Base-by-base conservation (phyloP, 139 green algal genomes). In the Chlamydomonas asymmetrica region DNA sequence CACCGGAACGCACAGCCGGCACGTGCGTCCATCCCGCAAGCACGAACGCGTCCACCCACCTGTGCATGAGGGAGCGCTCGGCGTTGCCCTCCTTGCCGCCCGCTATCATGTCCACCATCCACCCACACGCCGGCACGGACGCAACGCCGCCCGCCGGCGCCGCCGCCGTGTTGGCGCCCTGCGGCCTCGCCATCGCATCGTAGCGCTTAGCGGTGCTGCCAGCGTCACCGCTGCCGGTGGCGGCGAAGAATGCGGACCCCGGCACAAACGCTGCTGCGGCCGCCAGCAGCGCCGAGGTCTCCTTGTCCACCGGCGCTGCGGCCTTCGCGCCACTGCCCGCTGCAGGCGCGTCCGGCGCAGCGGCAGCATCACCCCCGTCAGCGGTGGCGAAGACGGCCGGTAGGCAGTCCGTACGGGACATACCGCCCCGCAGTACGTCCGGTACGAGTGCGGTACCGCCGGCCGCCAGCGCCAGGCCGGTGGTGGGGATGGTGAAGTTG, bases 21-120 rank as follows among this genome's bases (percentile, higher is more conserved):
- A 52, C 13, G 13, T 52, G 13, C 13, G 45, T 52, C 45, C 45
- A 16, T 25, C 18, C 45, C 45, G 13, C 45, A 16, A 52, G 18
- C 13, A 16, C 45, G 13, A 25, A 16, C 45, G 45, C 45, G 13
- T 52, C 63, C 7, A 29, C 48, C 39, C 63, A 79, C 63, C 73
- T 23, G 76, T 82, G 76, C 76, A 82, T 82, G 25, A 82, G 76
- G 0, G 69, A 78, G 10, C 76, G n/a, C 68, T 82, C 76, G 27
- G 69, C 69, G 6, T 32, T n/a, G 13, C 61, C 61, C 68, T 82
- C 76, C 63, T 74, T 25, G n/a, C 71, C 32, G 69, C 73, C 35
- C 40, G 35, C 61, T 25, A 82, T 78, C 1, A 63, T 32, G 50
- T 82, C 76, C 39, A 82, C 32, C 76, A 82, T 78, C 76, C 76